Evolutionary conservation across 2,329 filamentous ascomycete species (phyloP).

Genomic region (Elsinoe batatas): DNA sequence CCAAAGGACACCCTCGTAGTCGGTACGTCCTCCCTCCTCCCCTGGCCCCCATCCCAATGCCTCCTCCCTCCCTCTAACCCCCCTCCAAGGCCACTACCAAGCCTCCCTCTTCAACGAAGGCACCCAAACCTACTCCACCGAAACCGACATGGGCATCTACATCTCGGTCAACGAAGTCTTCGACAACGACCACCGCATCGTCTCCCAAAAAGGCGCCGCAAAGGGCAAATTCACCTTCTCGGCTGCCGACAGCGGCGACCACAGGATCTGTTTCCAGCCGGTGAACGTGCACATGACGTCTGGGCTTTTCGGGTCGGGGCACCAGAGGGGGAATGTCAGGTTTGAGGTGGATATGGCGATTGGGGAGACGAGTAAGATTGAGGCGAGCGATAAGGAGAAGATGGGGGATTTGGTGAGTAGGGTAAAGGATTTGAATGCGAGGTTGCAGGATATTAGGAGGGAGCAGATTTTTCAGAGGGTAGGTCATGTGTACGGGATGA

Average conservation of each 20-base stretch:
- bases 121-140: conserved; percentile 57
- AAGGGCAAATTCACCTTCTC: conserved; percentile 90
- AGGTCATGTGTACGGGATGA: too few relatives aligned
- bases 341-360: conserved; percentile 84
- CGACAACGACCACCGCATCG: conserved; percentile 94
- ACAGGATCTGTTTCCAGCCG: conserved; percentile 89
- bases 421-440: conserved; percentile 77
- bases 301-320: conserved; percentile 60
- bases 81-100: conserved; percentile 60
- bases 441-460: conserved; percentile 77
- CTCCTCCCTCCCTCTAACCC: background rate
- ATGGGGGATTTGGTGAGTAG: conserved; percentile 80
- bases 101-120: conserved; percentile 75
- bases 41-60: background rate
- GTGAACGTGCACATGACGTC: conserved; percentile 59
- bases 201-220: conserved; percentile 68
- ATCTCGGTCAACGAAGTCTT: conserved; percentile 96
- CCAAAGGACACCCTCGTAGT: conserved; percentile 96
- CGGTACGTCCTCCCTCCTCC: conserved; percentile 41
- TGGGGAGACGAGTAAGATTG: conserved; percentile 87
- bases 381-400: conserved; percentile 88
- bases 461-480: conserved; percentile 96
- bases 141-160: conserved; percentile 64
- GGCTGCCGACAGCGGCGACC: conserved; percentile 86
- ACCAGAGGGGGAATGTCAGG: conserved; percentile 66